A percentile compares a stretch with the other conserved stretches of the same genome.
phyloP scores from a whole-genome alignment of 2,329 filamentous ascomycete genomes.

The Herpotrichia juniperi region DNA sequence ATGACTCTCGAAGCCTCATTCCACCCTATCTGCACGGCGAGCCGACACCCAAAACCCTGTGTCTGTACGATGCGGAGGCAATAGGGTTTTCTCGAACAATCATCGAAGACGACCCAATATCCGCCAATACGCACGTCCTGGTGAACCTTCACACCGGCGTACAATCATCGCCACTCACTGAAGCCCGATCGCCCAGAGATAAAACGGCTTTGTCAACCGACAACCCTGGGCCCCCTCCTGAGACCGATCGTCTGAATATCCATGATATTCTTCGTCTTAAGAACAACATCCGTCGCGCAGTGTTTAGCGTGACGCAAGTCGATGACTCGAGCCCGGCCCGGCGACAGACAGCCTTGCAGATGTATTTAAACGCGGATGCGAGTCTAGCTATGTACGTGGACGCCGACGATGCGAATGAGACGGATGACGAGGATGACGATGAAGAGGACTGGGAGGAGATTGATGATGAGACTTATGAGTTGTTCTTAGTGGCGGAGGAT shows the following conservation, averaged over 20 bases:
- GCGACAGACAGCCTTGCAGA: no score
- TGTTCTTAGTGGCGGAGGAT: no score
- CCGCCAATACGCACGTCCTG: no score
- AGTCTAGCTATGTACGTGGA: background rate
- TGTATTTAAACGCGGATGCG: background rate
- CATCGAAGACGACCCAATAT: background rate
- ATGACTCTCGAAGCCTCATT: slow-evolving; percentile 25
- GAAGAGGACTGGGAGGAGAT: background rate
- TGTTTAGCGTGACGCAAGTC: background rate
- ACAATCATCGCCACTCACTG: background rate
- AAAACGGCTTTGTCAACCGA: background rate
- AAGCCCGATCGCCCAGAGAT: background rate
- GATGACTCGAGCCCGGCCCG: no score
- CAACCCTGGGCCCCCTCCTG: slow-evolving; percentile 8
- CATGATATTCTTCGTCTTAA: slow-evolving; percentile 21
- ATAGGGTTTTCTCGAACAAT: slow-evolving; percentile 34
- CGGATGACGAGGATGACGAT: background rate
- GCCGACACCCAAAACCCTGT: slow-evolving; percentile 23
- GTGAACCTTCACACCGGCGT: no score
- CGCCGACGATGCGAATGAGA: background rate
- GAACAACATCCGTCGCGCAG: slow-evolving; percentile 8
- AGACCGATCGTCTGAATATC: slow-evolving; percentile 30
- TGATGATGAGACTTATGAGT: background rate
- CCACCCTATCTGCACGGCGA: slow-evolving; percentile 42
- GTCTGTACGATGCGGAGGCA: slow-evolving; percentile 54